These are phyloP conservation scores for Quercus wislizeni DNA, from an alignment of 306 rosid genomes.

Conservation along the genomic window DNA sequence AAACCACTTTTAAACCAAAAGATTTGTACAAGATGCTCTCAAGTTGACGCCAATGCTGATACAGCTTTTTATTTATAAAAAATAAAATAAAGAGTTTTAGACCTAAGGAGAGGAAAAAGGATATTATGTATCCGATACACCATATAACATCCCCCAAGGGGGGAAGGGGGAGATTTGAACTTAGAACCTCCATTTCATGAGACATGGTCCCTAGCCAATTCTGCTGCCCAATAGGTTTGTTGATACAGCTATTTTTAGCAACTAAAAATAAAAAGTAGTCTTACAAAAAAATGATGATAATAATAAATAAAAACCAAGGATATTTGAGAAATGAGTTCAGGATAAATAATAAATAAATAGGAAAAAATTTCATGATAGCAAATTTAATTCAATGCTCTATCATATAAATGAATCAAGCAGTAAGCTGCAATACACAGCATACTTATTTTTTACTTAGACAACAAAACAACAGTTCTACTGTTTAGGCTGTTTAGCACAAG, in stretches of 20 bases:
- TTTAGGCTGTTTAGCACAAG: constrained; percentile 18
- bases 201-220: no score
- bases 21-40: not conserved
- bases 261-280: not conserved
- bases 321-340: not conserved
- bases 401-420: not conserved
- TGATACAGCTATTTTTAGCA: not conserved
- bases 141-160: no score
- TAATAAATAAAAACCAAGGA: not conserved
- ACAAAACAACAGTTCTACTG: not conserved
- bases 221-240: no score
- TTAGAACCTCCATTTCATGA: no score
- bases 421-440: not conserved
- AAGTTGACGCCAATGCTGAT: not conserved
- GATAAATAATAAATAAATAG: not conserved
- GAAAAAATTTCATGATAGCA: not conserved
- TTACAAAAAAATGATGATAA: no score
- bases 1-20: not conserved
- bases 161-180: no score
- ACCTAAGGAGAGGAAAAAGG: no score
- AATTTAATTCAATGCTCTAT: not conserved
- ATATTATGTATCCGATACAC: no score
- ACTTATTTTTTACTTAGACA: not conserved
- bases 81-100: no score
- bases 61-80: not conserved